A percentile compares a stretch with the other conserved stretches of the same genome.
Conservation (phyloP, 257 asterid species). For the Misopates orontium region DNA sequence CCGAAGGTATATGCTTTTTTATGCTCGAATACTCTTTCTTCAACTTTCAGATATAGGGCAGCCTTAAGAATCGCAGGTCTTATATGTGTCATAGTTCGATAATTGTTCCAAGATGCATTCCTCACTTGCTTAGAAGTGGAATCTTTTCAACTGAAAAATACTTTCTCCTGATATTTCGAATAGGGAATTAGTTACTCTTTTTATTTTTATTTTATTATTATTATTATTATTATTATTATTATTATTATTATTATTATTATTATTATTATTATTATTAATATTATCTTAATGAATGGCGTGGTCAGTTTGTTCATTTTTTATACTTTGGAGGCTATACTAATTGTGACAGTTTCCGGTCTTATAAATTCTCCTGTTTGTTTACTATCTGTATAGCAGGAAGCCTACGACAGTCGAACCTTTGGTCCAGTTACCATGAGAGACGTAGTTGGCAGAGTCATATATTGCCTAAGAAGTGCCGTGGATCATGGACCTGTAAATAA, state of each 20-base stretch:
- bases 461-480: slow-evolving; percentile 69
- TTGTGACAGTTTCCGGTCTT: neutral
- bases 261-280: no score
- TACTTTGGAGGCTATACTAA: neutral
- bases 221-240: no score
- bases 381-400: slow-evolving; percentile 55
- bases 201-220: no score
- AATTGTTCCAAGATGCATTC: neutral
- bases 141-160: neutral
- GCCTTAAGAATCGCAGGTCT: slow-evolving; percentile 12
- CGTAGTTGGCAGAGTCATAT: slow-evolving; percentile 79
- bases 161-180: slow-evolving; percentile 1
- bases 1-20: slow-evolving; percentile 52
- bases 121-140: neutral
- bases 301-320: neutral
- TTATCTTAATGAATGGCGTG: no score
- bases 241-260: no score
- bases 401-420: slow-evolving; percentile 76
- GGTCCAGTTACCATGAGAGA: slow-evolving; percentile 73
- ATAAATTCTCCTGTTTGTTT: neutral
- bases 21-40: slow-evolving; percentile 10
- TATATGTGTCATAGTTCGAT: slow-evolving; percentile 1
- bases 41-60: neutral
- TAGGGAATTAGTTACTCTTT: neutral
- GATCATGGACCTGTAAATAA: slow-evolving; percentile 83